Percentiles rank a stretch among this genome's conserved stretches.
Evolutionary conservation across 441 rosid species (phyloP).

Genomic region (Erysimum cheiri): DNA sequence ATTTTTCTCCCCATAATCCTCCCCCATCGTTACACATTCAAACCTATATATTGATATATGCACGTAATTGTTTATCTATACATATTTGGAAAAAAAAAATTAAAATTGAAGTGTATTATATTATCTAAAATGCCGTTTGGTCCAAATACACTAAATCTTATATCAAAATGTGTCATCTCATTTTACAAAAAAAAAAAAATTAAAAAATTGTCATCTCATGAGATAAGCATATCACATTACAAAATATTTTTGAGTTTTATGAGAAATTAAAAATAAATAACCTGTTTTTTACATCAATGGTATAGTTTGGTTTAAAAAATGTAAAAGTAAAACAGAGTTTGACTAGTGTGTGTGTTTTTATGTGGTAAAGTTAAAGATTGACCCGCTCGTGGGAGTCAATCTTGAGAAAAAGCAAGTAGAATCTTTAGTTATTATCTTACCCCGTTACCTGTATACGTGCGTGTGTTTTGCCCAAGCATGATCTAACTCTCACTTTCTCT

Average conservation of each 20-base stretch:
- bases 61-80: background rate
- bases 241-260: background rate
- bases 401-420: constrained; percentile 23
- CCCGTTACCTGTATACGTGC: constrained; percentile 1
- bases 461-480: constrained; percentile 9
- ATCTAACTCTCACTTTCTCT: constrained; percentile 2
- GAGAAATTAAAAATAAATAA: background rate
- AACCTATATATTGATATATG: no score
- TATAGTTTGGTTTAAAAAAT: background rate
- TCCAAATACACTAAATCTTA: background rate
- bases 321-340: background rate
- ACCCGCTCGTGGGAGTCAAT: constrained; percentile 16
- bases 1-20: background rate
- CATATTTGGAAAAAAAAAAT: no score
- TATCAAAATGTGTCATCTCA: background rate
- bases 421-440: background rate
- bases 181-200: no score
- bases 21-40: background rate
- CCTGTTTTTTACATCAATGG: no score
- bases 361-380: constrained; percentile 25
- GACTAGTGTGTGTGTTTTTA: constrained; percentile 2
- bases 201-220: no score
- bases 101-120: background rate
- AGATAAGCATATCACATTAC: background rate
- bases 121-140: background rate